Conservation (phyloP, 148 eudicot species). For the Talinum fruticosum region DNA sequence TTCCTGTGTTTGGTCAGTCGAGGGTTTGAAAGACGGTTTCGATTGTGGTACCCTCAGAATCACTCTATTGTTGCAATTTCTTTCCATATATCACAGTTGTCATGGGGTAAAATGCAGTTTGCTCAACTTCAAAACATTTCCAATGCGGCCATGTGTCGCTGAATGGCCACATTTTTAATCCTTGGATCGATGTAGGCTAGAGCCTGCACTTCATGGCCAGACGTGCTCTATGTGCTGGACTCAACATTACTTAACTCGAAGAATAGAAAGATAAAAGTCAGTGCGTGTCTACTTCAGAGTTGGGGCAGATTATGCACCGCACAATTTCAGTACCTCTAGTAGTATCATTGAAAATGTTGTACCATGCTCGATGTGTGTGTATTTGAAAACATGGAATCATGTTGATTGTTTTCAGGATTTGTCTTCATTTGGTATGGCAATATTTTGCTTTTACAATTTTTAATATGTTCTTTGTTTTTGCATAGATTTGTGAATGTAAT, state of each 20-base stretch:
- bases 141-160: too few relatives aligned
- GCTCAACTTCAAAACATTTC: too few relatives aligned
- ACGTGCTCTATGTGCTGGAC: background rate
- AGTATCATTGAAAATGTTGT: background rate
- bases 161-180: too few relatives aligned
- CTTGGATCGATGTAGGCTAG: background rate
- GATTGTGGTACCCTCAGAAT: too few relatives aligned
- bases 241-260: background rate
- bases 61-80: too few relatives aligned
- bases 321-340: background rate
- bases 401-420: background rate
- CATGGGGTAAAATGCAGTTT: too few relatives aligned
- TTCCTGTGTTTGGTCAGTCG: background rate
- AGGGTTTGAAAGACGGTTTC: too few relatives aligned
- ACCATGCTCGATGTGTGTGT: background rate
- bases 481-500: background rate
- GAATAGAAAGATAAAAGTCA: background rate
- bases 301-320: background rate
- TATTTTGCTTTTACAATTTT: background rate
- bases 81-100: too few relatives aligned
- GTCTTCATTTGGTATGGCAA: background rate
- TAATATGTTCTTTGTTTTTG: background rate
- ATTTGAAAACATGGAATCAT: background rate
- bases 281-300: background rate
- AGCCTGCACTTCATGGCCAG: background rate